A percentile compares a stretch with the other conserved stretches of the same genome.
These are phyloP conservation scores for Phylloporus rhodoxanthus DNA, from an alignment of 768 basidiomycete genomes.

Conservation along the genomic window DNA sequence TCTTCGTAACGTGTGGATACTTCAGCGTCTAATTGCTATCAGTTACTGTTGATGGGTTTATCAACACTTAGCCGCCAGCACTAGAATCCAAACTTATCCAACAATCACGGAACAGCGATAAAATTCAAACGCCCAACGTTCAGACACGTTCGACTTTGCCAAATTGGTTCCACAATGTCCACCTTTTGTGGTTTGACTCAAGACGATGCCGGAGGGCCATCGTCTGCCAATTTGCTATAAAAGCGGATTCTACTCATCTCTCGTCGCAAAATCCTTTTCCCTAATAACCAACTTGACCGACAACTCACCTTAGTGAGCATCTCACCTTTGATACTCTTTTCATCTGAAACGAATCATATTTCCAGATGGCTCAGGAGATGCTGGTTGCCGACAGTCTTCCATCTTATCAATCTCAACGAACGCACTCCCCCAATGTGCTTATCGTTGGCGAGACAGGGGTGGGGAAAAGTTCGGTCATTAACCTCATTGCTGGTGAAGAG, in stretches of 20 bases:
- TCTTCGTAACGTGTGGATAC: neutral
- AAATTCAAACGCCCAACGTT: conserved; percentile 1
- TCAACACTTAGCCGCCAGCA: neutral
- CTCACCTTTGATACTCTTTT: neutral
- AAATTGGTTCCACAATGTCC: neutral
- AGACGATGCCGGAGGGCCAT: neutral
- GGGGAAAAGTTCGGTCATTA: conserved; percentile 39
- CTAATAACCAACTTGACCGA: neutral
- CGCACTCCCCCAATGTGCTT: conserved; percentile 29
- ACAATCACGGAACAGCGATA: neutral
- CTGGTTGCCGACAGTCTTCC: neutral
- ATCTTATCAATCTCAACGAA: conserved; percentile 10
- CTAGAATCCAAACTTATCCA: neutral
- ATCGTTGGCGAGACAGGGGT: conserved; percentile 30
- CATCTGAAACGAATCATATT: neutral
- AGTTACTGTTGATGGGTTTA: neutral
- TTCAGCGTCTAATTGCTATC: neutral
- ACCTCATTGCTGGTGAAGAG: too few relatives aligned
- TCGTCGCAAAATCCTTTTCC: neutral
- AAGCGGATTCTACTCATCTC: neutral
- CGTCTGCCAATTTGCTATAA: conserved; percentile 7
- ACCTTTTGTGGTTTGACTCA: neutral
- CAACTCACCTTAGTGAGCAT: conserved; percentile 8
- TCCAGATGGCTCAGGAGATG: conserved; percentile 4
- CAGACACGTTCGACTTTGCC: neutral